Evolutionary conservation across 805 yeast genomes (phyloP), one percentile per base, ranked within the genome.

Genomic region (Nakazawaea anatomiae): DNA sequence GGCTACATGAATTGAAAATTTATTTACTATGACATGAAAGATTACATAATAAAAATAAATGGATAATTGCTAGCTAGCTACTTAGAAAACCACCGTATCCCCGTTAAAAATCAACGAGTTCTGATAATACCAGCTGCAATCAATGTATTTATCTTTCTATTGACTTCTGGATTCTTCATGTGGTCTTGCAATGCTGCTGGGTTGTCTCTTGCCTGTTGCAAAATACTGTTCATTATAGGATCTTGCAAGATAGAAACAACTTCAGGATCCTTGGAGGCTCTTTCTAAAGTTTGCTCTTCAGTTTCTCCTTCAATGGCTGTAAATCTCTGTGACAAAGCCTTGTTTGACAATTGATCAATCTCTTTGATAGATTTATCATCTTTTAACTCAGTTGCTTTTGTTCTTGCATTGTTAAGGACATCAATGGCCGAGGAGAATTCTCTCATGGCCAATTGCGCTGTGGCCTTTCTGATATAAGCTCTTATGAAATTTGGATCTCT

Each of bases 151-250:
- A 94, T 83, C 81, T 94, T 94, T 68, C 83, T 85, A 64, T 83
- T 80, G 47, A 94, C 87, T 54, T 83, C 95, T 40, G 99, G 98
- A 71, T 94, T 94, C 76, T 82, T 87, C 97, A 94, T 90, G 72
- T 94, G 99, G 62, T 92, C 97, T 67, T 88, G 95, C 60, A 94
- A 77, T 50, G 98, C 98, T 43, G 96, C 96, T 47, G 99, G 99
- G 66, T 94, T 87, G 54, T 82, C 88, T 68, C 85, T 87, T 18
- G 98, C 98, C 73, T 94, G 99, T 59, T 82, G 85, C 66, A 94
- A 77, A 57, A 94, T 94, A 51, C 92, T 85, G 72, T 90, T 94
- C 97, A 94, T 92, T 42, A 92, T 90, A 10, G 97, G 97, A 65
- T 91, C 97, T 67, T 87, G 89, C 70, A 94, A 75, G 55, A 92